Percentiles rank a stretch among this genome's conserved stretches.
These are phyloP conservation scores for Colletotrichum tanaceti DNA, from an alignment of 2,329 filamentous ascomycete genomes.

Conservation along the genomic window DNA sequence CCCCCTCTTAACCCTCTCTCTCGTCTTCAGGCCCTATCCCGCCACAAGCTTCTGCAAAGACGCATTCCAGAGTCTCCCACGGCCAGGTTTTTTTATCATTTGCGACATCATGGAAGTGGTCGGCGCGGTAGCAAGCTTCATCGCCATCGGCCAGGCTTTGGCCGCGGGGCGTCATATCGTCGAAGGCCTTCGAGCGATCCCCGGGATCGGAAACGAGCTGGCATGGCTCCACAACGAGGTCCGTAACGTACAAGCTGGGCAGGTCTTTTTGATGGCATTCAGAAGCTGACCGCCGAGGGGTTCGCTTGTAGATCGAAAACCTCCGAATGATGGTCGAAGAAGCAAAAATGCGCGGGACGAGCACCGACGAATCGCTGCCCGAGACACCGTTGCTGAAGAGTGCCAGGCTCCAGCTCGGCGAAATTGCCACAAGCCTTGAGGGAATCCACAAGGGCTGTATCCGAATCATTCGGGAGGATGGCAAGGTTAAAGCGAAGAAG, in stretches of 20 bases:
- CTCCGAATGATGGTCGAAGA: neutral
- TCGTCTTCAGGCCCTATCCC: neutral
- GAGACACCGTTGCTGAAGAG: neutral
- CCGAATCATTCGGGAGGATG: neutral
- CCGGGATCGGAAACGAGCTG: conserved; percentile 10
- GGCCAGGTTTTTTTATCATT: neutral
- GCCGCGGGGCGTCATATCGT: neutral
- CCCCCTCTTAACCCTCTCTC: no score
- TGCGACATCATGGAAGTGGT: conserved; percentile 25
- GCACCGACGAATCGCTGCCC: neutral
- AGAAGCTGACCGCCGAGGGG: neutral
- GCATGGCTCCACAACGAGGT: conserved; percentile 18
- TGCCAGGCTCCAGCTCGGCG: neutral
- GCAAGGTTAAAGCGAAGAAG: conserved; percentile 4
- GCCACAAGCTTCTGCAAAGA: neutral
- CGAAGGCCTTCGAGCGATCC: conserved; percentile 11
- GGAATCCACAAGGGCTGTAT: neutral
- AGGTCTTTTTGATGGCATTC: fast-evolving
- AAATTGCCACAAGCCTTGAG: neutral
- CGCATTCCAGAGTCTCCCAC: neutral
- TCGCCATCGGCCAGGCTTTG: conserved; percentile 36
- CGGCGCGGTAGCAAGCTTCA: conserved; percentile 34
- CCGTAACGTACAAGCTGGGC: neutral
- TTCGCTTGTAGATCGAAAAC: conserved; percentile 6
- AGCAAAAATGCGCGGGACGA: neutral